Conservation (phyloP, 345 rosid genomes). For the Pistacia integerrima region DNA sequence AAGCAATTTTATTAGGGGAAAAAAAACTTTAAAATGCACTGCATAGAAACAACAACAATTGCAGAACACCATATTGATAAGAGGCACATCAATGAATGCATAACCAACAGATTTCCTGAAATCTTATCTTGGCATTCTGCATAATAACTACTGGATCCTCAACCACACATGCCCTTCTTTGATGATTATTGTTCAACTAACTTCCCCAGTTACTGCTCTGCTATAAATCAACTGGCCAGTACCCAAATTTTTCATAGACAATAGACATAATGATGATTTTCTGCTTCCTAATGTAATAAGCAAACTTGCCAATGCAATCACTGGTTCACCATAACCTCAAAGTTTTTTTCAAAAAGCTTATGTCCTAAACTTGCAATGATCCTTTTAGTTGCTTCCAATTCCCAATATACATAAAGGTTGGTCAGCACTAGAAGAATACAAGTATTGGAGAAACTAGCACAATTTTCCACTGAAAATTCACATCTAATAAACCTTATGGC, state of each 20-base stretch:
- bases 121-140: neutral
- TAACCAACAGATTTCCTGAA: slow-evolving; percentile 1
- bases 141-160: slow-evolving; percentile 1
- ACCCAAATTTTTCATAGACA: neutral
- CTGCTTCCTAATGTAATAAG: neutral
- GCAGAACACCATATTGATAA: neutral
- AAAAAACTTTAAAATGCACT: neutral
- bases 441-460: neutral
- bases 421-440: neutral
- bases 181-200: neutral
- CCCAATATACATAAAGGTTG: neutral
- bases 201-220: slow-evolving; percentile 5
- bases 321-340: neutral
- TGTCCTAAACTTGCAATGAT: neutral
- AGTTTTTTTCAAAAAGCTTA: neutral
- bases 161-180: neutral
- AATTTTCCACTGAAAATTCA: neutral
- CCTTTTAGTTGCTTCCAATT: neutral
- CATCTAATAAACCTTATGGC: neutral
- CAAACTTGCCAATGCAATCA: neutral
- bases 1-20: neutral
- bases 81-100: neutral
- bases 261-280: slow-evolving; percentile 1
- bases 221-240: neutral
- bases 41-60: neutral